Evolutionary conservation across 768 basidiomycete species (phyloP).

Genomic region (Mycena venus): DNA sequence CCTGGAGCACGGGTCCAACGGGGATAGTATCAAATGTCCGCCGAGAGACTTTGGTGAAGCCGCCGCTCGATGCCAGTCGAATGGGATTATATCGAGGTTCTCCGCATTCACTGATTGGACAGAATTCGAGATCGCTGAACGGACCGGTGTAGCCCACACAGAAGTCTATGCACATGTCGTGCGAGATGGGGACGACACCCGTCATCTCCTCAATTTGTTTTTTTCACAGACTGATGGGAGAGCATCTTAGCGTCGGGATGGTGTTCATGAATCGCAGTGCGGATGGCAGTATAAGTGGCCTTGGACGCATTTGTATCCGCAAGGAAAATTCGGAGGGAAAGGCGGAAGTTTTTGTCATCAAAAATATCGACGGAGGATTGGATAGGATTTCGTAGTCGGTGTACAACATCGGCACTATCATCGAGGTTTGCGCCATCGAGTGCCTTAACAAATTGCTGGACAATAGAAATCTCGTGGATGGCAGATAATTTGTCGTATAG

Average conservation of each 20-base stretch:
- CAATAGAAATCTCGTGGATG: too few species aligned
- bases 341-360: background rate
- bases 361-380: background rate
- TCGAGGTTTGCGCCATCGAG: too few species aligned
- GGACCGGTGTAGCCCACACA: background rate
- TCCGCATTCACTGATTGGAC: background rate
- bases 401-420: background rate
- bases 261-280: background rate
- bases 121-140: background rate
- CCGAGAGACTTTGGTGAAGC: constrained; percentile 32
- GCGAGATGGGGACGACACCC: background rate
- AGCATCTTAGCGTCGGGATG: background rate
- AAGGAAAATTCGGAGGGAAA: constrained; percentile 42
- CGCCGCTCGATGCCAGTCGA: background rate
- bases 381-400: background rate
- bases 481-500: too few species aligned
- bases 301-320: background rate
- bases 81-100: background rate
- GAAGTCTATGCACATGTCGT: background rate
- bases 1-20: constrained; percentile 54
- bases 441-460: too few species aligned
- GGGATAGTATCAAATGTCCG: constrained; percentile 52
- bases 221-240: background rate
- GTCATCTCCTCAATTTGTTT: background rate
- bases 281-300: background rate